Evolutionary conservation across 2,329 filamentous ascomycete genomes (phyloP).

Genomic region (Colletotrichum navitas): DNA sequence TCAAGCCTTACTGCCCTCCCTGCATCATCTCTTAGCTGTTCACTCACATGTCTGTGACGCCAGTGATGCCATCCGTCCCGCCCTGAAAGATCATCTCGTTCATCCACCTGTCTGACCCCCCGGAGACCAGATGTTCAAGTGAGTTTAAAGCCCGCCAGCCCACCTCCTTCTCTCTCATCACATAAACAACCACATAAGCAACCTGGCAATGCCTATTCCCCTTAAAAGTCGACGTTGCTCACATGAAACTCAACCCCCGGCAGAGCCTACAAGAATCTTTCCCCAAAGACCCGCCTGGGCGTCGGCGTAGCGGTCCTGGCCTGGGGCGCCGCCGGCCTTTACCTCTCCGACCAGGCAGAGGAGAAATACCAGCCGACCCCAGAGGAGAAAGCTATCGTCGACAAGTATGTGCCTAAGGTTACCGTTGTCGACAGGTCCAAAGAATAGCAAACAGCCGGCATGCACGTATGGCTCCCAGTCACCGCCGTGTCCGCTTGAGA

Average conservation of each 20-base stretch:
- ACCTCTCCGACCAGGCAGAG: conserved; percentile 79
- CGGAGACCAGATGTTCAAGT: conserved; percentile 36
- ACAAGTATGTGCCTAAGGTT: conserved; percentile 72
- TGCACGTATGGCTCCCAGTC: conserved; percentile 9
- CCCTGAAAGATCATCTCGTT: not conserved
- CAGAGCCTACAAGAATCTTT: conserved; percentile 79
- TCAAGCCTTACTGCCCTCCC: too few relatives aligned
- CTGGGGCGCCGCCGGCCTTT: conserved; percentile 82
- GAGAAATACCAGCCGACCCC: conserved; percentile 78
- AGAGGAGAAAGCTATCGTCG: conserved; percentile 77
- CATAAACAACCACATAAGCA: not conserved
- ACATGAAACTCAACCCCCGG: not conserved
- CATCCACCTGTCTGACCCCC: not conserved
- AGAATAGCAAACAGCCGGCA: not conserved
- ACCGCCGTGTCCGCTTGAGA: not conserved
- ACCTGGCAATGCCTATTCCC: not conserved
- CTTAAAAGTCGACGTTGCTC: not conserved
- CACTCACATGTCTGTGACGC: not conserved
- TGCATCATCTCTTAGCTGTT: not conserved
- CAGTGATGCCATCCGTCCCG: not conserved
- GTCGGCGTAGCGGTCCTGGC: conserved; percentile 81
- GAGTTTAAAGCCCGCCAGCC: conserved; percentile 34
- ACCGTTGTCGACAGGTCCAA: conserved; percentile 65
- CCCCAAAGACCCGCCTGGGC: conserved; percentile 76
- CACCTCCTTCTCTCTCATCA: not conserved